Percentiles rank a stretch among this genome's conserved stretches.
Evolutionary conservation across 208 protist genomes (phyloP).

Genomic region (Angomonas ambiguus): DNA sequence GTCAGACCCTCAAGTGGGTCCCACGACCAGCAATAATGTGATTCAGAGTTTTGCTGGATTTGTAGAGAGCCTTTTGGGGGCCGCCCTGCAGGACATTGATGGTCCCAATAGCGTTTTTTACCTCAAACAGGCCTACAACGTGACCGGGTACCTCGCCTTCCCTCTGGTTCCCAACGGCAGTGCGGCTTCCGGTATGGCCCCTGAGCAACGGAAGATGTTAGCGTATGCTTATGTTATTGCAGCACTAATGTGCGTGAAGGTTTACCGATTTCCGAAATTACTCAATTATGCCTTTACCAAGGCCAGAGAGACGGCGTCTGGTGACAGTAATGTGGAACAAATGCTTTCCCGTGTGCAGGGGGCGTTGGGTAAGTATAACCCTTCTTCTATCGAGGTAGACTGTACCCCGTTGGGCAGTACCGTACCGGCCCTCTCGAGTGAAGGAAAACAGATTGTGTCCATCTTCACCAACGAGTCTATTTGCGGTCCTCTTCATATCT

Average conservation of each 20-base stretch:
- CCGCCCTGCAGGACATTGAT: constrained; percentile 71
- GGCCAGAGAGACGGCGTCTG: constrained; percentile 50
- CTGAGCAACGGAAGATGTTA: constrained; percentile 66
- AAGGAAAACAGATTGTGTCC: constrained; percentile 53
- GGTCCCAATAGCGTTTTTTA: constrained; percentile 72
- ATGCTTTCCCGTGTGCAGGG: constrained; percentile 53
- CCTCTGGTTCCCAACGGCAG: constrained; percentile 31
- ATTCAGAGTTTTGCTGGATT: constrained; percentile 74
- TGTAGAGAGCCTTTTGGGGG: constrained; percentile 69
- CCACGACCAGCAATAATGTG: constrained; percentile 34
- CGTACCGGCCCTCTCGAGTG: constrained; percentile 38
- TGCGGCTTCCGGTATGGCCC: constrained; percentile 6
- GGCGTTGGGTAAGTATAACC: constrained; percentile 65
- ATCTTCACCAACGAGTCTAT: constrained; percentile 42
- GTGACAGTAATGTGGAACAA: constrained; percentile 37
- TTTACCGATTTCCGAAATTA: constrained; percentile 79
- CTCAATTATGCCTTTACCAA: constrained; percentile 66
- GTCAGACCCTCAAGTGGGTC: constrained; percentile 42
- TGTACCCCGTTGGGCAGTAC: constrained; percentile 29
- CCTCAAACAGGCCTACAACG: constrained; percentile 70
- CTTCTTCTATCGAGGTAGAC: constrained; percentile 66
- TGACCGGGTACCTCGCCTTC: constrained; percentile 70
- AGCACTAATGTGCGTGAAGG: constrained; percentile 80
- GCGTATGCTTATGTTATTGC: constrained; percentile 55
- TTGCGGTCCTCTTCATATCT: constrained; percentile 39